Conservation (phyloP, 768 basidiomycete genomes). For the Stropharia rugosoannulata region DNA sequence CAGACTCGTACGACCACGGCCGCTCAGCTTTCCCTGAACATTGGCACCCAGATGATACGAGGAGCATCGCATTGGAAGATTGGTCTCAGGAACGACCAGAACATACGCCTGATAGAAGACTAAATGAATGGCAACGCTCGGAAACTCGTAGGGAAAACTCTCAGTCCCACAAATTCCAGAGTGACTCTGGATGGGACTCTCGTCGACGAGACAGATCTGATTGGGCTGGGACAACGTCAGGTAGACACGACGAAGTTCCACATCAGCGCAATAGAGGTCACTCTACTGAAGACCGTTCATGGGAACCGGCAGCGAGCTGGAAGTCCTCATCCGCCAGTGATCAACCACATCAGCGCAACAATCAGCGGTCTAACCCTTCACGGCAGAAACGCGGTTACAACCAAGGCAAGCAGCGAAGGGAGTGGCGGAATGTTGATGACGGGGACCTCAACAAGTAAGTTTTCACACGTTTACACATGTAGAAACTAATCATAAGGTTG, state of each 20-base stretch:
- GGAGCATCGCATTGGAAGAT: constrained; percentile 30
- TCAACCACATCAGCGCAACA: constrained; percentile 38
- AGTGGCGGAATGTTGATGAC: constrained; percentile 61
- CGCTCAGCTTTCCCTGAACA: constrained; percentile 32
- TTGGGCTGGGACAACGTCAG: constrained; percentile 26
- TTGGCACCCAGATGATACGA: constrained; percentile 24
- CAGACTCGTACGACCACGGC: constrained; percentile 38
- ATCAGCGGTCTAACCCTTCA: constrained; percentile 31
- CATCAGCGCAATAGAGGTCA: constrained; percentile 27
- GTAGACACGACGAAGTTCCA: constrained; percentile 23
- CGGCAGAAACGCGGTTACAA: constrained; percentile 33
- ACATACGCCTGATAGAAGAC: constrained; percentile 29
- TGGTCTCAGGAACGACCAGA: constrained; percentile 30
- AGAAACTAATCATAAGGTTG: background rate
- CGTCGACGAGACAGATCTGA: constrained; percentile 45
- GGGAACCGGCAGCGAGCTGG: constrained; percentile 77
- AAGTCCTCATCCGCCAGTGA: constrained; percentile 35
- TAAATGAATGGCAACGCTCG: constrained; percentile 30
- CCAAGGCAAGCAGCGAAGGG: constrained; percentile 40
- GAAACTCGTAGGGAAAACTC: constrained; percentile 42
- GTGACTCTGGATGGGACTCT: constrained; percentile 54
- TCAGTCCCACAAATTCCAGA: constrained; percentile 33
- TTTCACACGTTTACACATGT: background rate
- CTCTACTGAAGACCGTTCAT: constrained; percentile 52
- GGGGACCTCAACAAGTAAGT: constrained; percentile 75